Evolutionary conservation across 345 rosid genomes (phyloP), one percentile per base, ranked within the genome.

Genomic region (Anacardium occidentale): DNA sequence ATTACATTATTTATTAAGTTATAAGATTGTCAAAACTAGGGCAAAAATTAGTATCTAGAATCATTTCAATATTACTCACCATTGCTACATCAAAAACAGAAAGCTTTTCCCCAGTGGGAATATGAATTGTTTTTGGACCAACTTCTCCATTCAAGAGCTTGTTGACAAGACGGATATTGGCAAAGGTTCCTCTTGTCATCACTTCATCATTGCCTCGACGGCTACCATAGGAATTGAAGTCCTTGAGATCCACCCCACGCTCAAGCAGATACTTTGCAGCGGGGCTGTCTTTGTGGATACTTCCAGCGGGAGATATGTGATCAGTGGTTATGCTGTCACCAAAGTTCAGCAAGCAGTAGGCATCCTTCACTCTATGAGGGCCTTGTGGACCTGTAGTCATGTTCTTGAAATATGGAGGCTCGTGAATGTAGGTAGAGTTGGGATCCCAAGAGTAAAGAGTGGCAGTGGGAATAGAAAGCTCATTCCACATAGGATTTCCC

Each of bases 241-340:
- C 87, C 47, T 81, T 81, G 37, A 14, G 68, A 58, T 78, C 78
- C 72, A 93, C 97, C 40, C 95, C 91, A 10, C 80, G 85, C 15
- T 91, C 92, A 75, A 88, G 77, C 48, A 91, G 85, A 76, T 68
- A 93, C 81, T 83, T 85, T 0, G 97, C 96, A 64, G 97, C 94
- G 2, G 97, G 91, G 77, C 95, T 91, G 66, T 74, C 88, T 74
- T 86, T 88, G 74, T 91, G 90, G 78, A 93, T 93, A 55, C 88
- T 89, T 29, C 97, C 98, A 0, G 97, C 92, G 2, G 96, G 98
- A 56, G 97, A 89, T 77, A 91, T 89, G 77, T 89, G 98, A 73
- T 93, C 97, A 8, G 97, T 91, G 18, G 97, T 93, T 64, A 93
- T 79, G 22, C 97, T 88, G 82, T 91, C 96, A 32, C 94, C 97